phyloP scores from a whole-genome alignment of 1,284 basidiomycete species.

The Hemileia vastatrix region DNA sequence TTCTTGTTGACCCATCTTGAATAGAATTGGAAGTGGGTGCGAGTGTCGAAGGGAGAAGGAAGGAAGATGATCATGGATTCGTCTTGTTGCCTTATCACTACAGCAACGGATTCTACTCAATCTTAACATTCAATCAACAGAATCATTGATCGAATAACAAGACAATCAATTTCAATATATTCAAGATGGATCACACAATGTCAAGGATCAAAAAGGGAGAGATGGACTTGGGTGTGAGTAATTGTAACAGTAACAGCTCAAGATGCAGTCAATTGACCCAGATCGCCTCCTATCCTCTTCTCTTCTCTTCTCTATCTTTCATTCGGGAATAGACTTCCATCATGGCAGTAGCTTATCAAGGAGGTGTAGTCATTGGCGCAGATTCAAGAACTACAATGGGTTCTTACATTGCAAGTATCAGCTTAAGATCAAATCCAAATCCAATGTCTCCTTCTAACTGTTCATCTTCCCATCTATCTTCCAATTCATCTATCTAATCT shows the following conservation, averaged over 20 bases:
- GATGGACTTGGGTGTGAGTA: conserved; percentile 48
- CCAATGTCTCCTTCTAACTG: neutral
- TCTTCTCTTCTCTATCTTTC: neutral
- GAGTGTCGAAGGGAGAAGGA: too few relatives aligned
- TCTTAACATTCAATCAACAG: too few relatives aligned
- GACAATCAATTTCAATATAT: too few relatives aligned
- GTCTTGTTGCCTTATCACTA: too few relatives aligned
- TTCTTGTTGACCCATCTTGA: conserved; percentile 52
- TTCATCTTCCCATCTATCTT: too few relatives aligned
- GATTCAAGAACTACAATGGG: conserved; percentile 96
- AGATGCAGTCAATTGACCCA: neutral
- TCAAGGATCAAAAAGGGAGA: conserved; percentile 17
- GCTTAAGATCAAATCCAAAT: conserved; percentile 7
- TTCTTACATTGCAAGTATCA: conserved; percentile 70
- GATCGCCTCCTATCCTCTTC: neutral
- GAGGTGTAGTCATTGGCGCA: conserved; percentile 90
- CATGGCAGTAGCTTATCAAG: conserved; percentile 96
- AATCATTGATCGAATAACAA: too few relatives aligned
- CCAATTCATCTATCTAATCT: neutral
- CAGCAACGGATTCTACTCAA: too few relatives aligned
- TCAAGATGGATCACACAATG: too few relatives aligned
- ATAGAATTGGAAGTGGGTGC: too few relatives aligned
- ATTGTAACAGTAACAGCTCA: too few relatives aligned
- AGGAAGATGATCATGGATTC: too few relatives aligned
- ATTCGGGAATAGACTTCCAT: conserved; percentile 63